These are phyloP conservation scores for Diaporthe longicolla DNA, from an alignment of 2,329 filamentous ascomycete genomes.

Conservation along the genomic window DNA sequence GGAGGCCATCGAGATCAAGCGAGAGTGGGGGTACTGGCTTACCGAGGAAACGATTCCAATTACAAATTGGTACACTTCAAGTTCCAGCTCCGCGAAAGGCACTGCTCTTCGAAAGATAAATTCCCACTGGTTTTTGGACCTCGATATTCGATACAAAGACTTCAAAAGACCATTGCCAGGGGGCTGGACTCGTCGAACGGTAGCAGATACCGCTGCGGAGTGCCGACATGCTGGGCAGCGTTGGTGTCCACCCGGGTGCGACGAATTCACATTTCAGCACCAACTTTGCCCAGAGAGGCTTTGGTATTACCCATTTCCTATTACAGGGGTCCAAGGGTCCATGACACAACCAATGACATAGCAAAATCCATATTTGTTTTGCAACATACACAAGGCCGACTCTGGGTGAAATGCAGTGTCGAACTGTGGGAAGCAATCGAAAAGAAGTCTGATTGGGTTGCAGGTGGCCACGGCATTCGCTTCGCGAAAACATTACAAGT, in stretches of 20 bases:
- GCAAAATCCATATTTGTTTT: constrained; percentile 37
- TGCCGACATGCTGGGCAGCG: no score
- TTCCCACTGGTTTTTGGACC: constrained; percentile 14
- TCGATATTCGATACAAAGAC: neutral
- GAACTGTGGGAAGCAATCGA: neutral
- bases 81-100: neutral
- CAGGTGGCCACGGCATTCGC: no score
- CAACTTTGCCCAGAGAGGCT: neutral
- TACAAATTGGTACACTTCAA: constrained; percentile 25
- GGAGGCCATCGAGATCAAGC: neutral
- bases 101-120: neutral
- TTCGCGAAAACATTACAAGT: neutral
- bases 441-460: no score
- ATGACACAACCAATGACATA: constrained; percentile 2
- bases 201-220: no score
- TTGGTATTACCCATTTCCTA: constrained; percentile 23
- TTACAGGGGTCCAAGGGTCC: neutral
- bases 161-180: neutral
- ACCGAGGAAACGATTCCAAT: constrained; percentile 15
- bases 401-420: constrained; percentile 1
- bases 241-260: no score
- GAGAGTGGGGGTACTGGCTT: neutral
- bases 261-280: neutral
- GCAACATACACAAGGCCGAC: constrained; percentile 22
- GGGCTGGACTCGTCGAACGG: constrained; percentile 2